These are phyloP conservation scores for Sporothrix variecibatus DNA, from an alignment of 2,329 filamentous ascomycete genomes.

Conservation along the genomic window DNA sequence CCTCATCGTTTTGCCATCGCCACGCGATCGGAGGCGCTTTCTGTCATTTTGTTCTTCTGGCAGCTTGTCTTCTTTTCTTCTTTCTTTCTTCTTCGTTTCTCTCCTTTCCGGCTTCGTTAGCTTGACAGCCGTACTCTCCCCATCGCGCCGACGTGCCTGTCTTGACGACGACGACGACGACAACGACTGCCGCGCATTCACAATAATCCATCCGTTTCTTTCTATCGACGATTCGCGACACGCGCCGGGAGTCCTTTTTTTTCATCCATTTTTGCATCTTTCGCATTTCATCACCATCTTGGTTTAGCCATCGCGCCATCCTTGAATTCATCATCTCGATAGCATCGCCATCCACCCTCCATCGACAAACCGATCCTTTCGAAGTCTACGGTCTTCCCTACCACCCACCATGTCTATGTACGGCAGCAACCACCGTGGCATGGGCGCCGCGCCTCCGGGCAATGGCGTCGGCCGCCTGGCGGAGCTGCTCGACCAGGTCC, in stretches of 20 bases:
- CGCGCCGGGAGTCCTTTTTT: neutral
- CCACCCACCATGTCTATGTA: conserved; percentile 71
- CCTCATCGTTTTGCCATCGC: conserved; percentile 17
- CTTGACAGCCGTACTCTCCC: neutral
- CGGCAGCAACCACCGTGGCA: conserved; percentile 73
- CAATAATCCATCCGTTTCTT: neutral
- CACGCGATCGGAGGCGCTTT: conserved; percentile 7
- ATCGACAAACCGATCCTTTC: neutral
- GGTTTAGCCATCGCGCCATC: neutral
- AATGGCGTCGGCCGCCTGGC: conserved; percentile 67
- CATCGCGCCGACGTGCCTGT: conserved; percentile 5
- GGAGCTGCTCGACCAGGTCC: conserved; percentile 88
- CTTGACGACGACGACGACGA: conserved; percentile 19
- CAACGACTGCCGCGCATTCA: neutral
- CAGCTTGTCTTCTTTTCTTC: neutral
- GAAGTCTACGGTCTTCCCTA: neutral
- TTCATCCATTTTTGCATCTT: neutral
- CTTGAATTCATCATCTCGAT: neutral
- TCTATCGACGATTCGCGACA: neutral
- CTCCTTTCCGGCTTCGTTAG: neutral
- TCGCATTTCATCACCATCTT: neutral
- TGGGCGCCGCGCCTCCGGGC: conserved; percentile 66
- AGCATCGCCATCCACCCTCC: neutral
- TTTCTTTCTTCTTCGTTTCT: neutral
- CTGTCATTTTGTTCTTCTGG: neutral